phyloP scores from a whole-genome alignment of 352 stramenopile species.

The Globisporangium uncinulatum region DNA sequence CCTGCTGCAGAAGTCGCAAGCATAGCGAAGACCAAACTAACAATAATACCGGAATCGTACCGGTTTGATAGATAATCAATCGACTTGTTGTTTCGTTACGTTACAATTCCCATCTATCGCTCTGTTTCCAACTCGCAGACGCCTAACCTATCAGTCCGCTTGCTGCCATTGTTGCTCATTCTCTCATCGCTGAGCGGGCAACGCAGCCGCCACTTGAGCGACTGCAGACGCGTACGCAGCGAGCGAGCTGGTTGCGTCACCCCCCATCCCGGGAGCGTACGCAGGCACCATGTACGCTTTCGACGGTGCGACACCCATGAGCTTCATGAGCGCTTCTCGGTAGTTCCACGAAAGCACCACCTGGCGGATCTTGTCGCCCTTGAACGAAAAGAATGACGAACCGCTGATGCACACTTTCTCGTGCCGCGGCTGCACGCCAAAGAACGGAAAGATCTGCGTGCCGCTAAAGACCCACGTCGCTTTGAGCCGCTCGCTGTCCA shows the following conservation, averaged over 20 bases:
- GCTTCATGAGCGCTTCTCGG: conserved; percentile 60
- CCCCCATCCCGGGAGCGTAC: conserved; percentile 1
- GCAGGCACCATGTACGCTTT: conserved; percentile 19
- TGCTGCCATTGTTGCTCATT: background rate
- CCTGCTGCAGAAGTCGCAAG: conserved; percentile 25
- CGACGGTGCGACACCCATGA: conserved; percentile 47
- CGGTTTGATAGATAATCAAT: too few relatives aligned
- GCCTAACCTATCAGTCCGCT: conserved; percentile 1
- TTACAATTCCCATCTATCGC: background rate
- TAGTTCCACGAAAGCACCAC: conserved; percentile 76
- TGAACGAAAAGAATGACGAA: conserved; percentile 74
- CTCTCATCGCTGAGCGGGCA: conserved; percentile 15
- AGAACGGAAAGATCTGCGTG: conserved; percentile 73
- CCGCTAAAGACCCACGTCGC: conserved; percentile 74
- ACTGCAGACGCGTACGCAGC: conserved; percentile 6
- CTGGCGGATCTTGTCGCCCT: conserved; percentile 65
- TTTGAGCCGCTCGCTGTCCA: conserved; percentile 64
- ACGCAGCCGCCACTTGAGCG: background rate
- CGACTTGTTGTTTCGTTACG: too few relatives aligned
- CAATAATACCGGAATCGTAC: background rate
- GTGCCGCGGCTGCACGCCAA: conserved; percentile 61
- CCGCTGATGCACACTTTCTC: conserved; percentile 77
- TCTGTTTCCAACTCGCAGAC: too few relatives aligned
- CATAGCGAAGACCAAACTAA: background rate
- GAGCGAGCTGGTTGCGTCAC: background rate